phyloP scores from a whole-genome alignment of 805 yeast genomes.

The Cyberlindnera xishuangbannaensis region DNA sequence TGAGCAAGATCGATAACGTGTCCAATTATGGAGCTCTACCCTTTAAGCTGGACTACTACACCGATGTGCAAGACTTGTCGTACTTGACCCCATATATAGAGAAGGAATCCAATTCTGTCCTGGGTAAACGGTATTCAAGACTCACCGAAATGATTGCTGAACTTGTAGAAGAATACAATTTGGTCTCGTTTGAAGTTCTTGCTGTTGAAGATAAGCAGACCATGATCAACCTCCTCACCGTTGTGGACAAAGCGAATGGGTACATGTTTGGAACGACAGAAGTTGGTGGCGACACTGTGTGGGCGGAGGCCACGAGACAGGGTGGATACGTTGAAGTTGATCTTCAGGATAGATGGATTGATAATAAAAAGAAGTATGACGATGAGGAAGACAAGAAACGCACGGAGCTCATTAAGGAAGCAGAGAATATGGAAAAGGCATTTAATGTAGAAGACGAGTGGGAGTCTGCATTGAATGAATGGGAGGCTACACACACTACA shows the following conservation, averaged over 20 bases:
- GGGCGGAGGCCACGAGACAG: conserved; percentile 94
- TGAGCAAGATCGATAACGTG: conserved; percentile 84
- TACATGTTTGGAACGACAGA: conserved; percentile 91
- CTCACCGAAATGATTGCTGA: conserved; percentile 78
- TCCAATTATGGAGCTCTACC: conserved; percentile 76
- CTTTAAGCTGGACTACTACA: conserved; percentile 76
- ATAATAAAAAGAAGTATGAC: conserved; percentile 74
- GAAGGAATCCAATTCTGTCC: conserved; percentile 61
- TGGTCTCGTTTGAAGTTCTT: conserved; percentile 84
- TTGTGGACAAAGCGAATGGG: conserved; percentile 89
- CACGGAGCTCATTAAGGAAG: conserved; percentile 35
- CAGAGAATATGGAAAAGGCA: conserved; percentile 34
- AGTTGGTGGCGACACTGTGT: conserved; percentile 92
- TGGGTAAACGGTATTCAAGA: conserved; percentile 56
- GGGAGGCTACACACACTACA: too few relatives aligned
- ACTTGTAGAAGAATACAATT: conserved; percentile 76
- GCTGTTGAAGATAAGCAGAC: conserved; percentile 88
- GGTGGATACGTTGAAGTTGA: conserved; percentile 57
- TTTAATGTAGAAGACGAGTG: conserved; percentile 64
- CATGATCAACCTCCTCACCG: conserved; percentile 75
- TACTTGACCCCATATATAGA: conserved; percentile 63
- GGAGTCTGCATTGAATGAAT: conserved; percentile 57
- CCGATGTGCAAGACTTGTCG: conserved; percentile 83
- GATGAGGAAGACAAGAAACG: conserved; percentile 46
- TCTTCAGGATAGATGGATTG: conserved; percentile 94